These are phyloP conservation scores for Chalaropsis ovoidea DNA, from an alignment of 2,329 filamentous ascomycete genomes.

Conservation along the genomic window DNA sequence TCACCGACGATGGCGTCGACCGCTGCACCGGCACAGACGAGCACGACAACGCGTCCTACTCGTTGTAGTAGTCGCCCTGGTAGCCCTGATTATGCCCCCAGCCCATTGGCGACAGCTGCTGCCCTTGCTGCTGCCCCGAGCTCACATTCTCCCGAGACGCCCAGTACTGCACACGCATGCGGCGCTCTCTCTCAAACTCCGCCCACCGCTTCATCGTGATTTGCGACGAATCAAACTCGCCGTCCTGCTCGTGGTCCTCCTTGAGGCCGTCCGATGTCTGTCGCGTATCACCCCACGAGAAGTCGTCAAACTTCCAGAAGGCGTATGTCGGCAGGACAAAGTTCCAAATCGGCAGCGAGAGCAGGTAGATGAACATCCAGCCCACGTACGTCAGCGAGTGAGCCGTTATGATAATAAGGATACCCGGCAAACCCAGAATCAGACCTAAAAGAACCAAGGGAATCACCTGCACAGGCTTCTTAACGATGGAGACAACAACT, in stretches of 20 bases:
- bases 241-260: conserved; percentile 79
- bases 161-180: conserved; percentile 43
- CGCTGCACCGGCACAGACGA: not conserved
- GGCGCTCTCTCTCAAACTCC: conserved; percentile 72
- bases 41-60: conserved; percentile 11
- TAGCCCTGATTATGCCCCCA: conserved; percentile 37
- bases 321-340: conserved; percentile 88
- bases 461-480: conserved; percentile 69
- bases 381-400: conserved; percentile 84
- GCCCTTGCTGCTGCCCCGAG: conserved; percentile 36
- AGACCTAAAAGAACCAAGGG: conserved; percentile 79
- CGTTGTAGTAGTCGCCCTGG: conserved; percentile 44
- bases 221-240: conserved; percentile 96
- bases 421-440: conserved; percentile 84
- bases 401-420: conserved; percentile 86
- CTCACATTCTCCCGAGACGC: conserved; percentile 44
- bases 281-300: conserved; percentile 96
- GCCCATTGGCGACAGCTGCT: conserved; percentile 34
- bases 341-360: conserved; percentile 94
- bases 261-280: conserved; percentile 89
- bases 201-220: conserved; percentile 99
- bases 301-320: conserved; percentile 99
- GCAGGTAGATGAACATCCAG: conserved; percentile 95
- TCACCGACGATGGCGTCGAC: not conserved
- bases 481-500: conserved; percentile 80